These are phyloP conservation scores for Helianthus tuberosus DNA, from an alignment of 129 eudicot species.

Conservation along the genomic window DNA sequence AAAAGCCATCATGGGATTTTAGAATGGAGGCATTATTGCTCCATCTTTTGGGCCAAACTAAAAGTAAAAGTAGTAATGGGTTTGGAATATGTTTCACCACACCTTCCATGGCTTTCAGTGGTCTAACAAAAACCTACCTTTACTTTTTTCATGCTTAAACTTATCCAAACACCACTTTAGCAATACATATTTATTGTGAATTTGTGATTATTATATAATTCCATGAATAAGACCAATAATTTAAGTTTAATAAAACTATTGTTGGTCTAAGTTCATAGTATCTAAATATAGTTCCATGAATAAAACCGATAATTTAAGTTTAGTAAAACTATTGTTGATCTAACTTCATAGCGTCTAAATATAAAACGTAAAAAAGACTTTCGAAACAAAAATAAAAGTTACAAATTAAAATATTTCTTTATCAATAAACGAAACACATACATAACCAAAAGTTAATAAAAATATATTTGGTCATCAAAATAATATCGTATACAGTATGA, in stretches of 20 bases:
- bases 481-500: no score
- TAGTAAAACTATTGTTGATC: background rate
- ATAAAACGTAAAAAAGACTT: background rate
- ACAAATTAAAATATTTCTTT: background rate
- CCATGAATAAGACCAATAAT: background rate
- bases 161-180: background rate
- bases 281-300: background rate
- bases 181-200: background rate
- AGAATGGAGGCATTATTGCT: conserved; percentile 11
- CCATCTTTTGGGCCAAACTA: conserved; percentile 30
- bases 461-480: no score
- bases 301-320: background rate
- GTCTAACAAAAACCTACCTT: background rate
- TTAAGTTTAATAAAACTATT: background rate
- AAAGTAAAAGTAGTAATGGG: conserved; percentile 29
- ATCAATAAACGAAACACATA: no score
- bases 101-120: conserved; percentile 29
- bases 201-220: background rate
- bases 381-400: background rate
- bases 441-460: no score
- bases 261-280: background rate
- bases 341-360: background rate
- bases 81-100: conserved; percentile 34
- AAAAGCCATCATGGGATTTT: conserved; percentile 19
- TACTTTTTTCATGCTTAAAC: background rate